Base-by-base conservation (phyloP, 2,329 filamentous ascomycete genomes). In the Aspergillus vadensis region DNA sequence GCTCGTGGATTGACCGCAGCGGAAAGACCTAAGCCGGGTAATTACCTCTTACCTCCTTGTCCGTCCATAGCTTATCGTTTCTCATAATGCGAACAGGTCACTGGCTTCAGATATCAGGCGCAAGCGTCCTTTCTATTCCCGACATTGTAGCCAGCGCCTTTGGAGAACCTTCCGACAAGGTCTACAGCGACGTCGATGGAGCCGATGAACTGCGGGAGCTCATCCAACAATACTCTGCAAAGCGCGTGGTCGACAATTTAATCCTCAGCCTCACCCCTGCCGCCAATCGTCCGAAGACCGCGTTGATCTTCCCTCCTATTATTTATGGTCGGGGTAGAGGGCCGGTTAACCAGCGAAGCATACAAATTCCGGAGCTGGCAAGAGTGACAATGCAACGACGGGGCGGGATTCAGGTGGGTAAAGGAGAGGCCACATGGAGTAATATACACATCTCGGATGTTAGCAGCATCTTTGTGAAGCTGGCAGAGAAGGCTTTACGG, bases 211-310 rank as follows among this genome's bases (percentile, higher is more conserved):
- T 79, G 41, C 70, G 63, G 1, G 67, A 67, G 3, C 48, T 67
- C 8, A 67, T 77, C 1, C 69, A 70, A 2, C 67, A 70, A n/a
- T 60, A 70, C 49, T 70, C 74, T 83, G 64, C 79, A 21, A 89
- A 91, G 73, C 84, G 88, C 15, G 77, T 86, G 63, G 84, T 91
- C 3, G 90, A 92, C 72, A 85, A 86, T 69, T 80, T 90, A 19
- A 82, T 91, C n/a, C 76, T 88, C 0, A 76, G 70, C 0, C 77
- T 81, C 0, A 14, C 51, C n/a, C 76, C 74, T 5, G 72, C 32
- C 12, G 12, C 73, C 2, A 70, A 74, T 50, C 74, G 77, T 3
- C 73, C 72, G 2, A 85, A 84, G 67, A 85, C 85, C 0, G 86
- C 82, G 10, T 82, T 90, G 27, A 80, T 90, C 2, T 88, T 83